Percentiles rank a stretch among this genome's conserved stretches.
phyloP scores from a whole-genome alignment of 2,329 filamentous ascomycete species.

The Colletotrichum siamense region DNA sequence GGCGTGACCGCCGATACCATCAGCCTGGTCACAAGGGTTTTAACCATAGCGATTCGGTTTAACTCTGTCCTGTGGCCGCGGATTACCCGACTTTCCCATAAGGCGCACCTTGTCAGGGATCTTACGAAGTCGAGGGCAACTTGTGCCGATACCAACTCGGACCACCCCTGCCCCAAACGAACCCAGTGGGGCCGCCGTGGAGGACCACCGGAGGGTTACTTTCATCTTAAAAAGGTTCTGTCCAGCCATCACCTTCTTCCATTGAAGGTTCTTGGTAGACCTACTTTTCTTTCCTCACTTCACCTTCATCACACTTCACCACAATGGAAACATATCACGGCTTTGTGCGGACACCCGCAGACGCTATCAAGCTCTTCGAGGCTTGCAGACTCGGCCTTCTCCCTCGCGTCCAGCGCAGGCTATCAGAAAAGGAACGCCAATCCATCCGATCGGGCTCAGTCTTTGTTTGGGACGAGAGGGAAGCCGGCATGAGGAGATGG shows the following conservation, averaged over 20 bases:
- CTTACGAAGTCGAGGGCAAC: neutral
- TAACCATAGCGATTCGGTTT: slow-evolving; percentile 1
- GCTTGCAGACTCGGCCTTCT: slow-evolving; percentile 89
- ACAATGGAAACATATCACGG: slow-evolving; percentile 97
- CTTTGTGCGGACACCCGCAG: slow-evolving; percentile 91
- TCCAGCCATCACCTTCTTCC: neutral
- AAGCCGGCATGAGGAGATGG: slow-evolving; percentile 98
- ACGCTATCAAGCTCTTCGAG: slow-evolving; percentile 98
- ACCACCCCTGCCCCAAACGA: slow-evolving; percentile 11
- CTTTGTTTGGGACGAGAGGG: slow-evolving; percentile 99
- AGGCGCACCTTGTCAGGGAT: neutral
- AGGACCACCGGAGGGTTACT: slow-evolving; percentile 16
- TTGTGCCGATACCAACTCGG: slow-evolving; percentile 15
- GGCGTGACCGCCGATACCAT: slow-evolving; percentile 8
- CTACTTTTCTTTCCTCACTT: neutral
- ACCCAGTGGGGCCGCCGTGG: slow-evolving; percentile 17
- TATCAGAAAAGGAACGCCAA: slow-evolving; percentile 97
- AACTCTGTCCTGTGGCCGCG: neutral
- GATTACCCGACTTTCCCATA: neutral
- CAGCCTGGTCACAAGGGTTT: neutral
- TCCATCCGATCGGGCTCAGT: slow-evolving; percentile 96
- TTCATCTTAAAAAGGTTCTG: slow-evolving; percentile 6
- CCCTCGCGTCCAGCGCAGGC: slow-evolving; percentile 87
- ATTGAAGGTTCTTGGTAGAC: neutral
- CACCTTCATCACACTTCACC: slow-evolving; percentile 15